A percentile compares a stretch with the other conserved stretches of the same genome.
Conservation (phyloP, 176 grass and related monocot species). For the Otatea glauca region DNA sequence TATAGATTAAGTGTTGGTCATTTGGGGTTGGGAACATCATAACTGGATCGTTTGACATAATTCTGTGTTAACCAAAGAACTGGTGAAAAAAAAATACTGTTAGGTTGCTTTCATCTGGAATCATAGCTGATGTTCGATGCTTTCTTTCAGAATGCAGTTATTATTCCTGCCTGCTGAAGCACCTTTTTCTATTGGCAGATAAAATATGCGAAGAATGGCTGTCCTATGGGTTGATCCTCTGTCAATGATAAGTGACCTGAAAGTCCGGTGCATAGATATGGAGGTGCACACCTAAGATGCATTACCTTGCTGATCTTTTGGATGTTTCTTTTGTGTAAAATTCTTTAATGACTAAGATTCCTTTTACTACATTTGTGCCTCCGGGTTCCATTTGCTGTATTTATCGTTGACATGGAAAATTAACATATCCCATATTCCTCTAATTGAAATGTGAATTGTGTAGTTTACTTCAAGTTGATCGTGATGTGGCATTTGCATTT, state of each 20-base stretch:
- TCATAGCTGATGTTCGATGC: not conserved
- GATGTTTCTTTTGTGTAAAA: constrained; percentile 28
- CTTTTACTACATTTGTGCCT: not conserved
- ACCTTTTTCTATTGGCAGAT: not conserved
- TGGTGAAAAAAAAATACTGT: not conserved
- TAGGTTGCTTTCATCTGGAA: not conserved
- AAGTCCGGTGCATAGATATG: constrained; percentile 24
- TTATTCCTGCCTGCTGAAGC: not conserved
- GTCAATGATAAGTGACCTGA: not conserved
- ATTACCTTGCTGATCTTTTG: constrained; percentile 8
- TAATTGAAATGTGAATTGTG: not conserved
- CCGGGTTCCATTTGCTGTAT: not conserved
- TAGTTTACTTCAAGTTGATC: constrained; percentile 1
- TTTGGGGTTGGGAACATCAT: not conserved
- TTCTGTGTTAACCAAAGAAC: not conserved
- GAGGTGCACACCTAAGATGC: constrained; percentile 15
- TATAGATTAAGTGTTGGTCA: not conserved
- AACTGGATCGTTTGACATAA: not conserved
- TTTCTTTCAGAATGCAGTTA: constrained; percentile 1
- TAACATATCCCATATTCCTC: not conserved
- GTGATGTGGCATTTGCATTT: not conserved
- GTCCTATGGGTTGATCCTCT: not conserved
- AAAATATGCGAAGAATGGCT: constrained; percentile 9
- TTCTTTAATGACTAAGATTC: not conserved
- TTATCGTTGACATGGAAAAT: not conserved